phyloP scores from a whole-genome alignment of 306 rosid species.

The Dalbergia oliveri region DNA sequence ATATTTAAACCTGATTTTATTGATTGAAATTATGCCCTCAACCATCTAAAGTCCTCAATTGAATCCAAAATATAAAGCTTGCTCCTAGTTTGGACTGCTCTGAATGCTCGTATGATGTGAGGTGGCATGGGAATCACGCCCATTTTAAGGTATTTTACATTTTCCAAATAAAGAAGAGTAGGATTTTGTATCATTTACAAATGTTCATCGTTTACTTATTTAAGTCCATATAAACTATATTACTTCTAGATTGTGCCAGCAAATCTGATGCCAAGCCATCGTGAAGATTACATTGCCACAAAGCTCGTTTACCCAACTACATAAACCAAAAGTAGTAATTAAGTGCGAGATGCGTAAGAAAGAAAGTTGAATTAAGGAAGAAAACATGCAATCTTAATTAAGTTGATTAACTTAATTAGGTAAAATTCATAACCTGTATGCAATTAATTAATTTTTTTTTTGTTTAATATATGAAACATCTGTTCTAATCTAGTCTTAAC shows the following conservation, averaged over 20 bases:
- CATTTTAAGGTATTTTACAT: background rate
- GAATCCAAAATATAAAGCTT: too few relatives aligned
- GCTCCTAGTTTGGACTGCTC: too few relatives aligned
- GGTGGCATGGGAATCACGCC: background rate
- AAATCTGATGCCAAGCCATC: too few relatives aligned
- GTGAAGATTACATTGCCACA: background rate
- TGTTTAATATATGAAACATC: background rate
- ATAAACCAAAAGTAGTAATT: background rate
- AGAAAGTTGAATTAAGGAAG: background rate
- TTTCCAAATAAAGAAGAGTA: background rate
- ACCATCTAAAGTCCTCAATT: too few relatives aligned
- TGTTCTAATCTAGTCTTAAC: background rate
- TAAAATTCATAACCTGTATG: background rate
- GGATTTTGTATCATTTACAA: background rate
- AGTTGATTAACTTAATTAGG: background rate
- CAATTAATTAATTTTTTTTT: background rate
- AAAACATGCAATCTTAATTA: background rate
- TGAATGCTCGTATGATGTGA: too few relatives aligned
- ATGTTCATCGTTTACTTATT: background rate
- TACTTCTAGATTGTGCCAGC: too few relatives aligned
- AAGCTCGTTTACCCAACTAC: background rate
- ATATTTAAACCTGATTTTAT: too few relatives aligned
- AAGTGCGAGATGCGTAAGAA: background rate
- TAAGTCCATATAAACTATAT: background rate
- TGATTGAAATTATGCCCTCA: too few relatives aligned